Evolutionary conservation across 805 yeast species (phyloP), one percentile per base, ranked within the genome.

Genomic region (Candida nitratophila): DNA sequence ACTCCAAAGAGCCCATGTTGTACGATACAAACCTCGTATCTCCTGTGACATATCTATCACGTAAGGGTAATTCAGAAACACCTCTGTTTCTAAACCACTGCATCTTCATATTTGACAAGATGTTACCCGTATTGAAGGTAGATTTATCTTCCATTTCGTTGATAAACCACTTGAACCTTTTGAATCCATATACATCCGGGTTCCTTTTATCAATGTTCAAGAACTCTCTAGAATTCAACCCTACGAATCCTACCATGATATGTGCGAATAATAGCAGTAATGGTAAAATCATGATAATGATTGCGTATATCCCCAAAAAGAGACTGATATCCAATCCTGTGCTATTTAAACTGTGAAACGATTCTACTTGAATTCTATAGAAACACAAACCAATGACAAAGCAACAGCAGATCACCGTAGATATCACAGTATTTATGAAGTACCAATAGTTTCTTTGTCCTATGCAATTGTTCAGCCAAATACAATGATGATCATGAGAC

Each of bases 221-320:
- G 54, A 73, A 86, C 51, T 86, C 96, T 48, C 89, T 69, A 7
- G 95, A 86, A 9, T 90, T 81, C 49, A 82, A 70, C 40, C 81
- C 81, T 8, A 76, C 70, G 1, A 75, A 55, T 0, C 79, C 74
- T 41, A 86, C 59, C 41, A 67, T 73, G 1, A 76, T 32, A 53
- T 86, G 95, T 50, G 72, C 74, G 0, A 62, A 36, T 17, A 83
- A 55, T 15, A 86, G 59, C 22, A 78, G 48, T 0, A 69, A 39
- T 2, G 93, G 90, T 52, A 83, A 85, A 2, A 71, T 49, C n/a
- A 76, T 29, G 2, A 66, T 63, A 1, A 81, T 24, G 1, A 67
- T 56, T 0, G 74, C 68, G 43, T 73, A 74, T 3, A 84, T 61
- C 1, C 72, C 70, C n/a, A 83, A 62, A 38, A 83, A 65, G 12